Evolutionary conservation across 1,139 yeast genomes (phyloP).

Genomic region (Pneumocystis oryctolagi): DNA sequence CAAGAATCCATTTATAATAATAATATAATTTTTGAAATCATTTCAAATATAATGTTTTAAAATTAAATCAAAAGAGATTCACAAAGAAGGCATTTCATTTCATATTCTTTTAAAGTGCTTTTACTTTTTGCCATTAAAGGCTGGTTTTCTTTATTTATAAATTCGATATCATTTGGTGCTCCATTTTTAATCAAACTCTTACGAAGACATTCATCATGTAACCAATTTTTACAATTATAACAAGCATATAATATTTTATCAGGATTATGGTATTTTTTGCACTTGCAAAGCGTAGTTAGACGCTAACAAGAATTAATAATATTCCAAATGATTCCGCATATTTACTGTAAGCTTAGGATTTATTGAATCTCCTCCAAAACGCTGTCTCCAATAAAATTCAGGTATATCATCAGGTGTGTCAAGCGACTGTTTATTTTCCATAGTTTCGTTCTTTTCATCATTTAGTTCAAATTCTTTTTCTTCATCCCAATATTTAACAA

Average conservation of each 20-base stretch:
- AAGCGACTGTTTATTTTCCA: neutral
- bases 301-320: conserved; percentile 1
- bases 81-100: neutral
- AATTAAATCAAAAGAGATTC: neutral
- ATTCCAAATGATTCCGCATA: neutral
- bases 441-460: neutral
- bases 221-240: conserved; percentile 9
- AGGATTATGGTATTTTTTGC: conserved; percentile 11
- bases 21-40: neutral
- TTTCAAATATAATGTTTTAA: neutral
- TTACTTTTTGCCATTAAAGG: neutral
- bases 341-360: conserved; percentile 9
- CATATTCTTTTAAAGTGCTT: neutral
- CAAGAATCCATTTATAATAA: too few relatives aligned
- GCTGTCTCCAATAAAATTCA: conserved; percentile 14
- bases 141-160: neutral
- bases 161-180: neutral
- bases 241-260: conserved; percentile 12
- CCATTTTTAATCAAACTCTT: conserved; percentile 6
- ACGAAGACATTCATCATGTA: conserved; percentile 11
- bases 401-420: conserved; percentile 8
- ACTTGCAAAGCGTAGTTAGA: conserved; percentile 9
- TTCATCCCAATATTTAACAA: conserved; percentile 11
- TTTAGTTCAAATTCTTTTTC: neutral
- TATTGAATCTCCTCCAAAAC: conserved; percentile 9